A percentile compares a stretch with the other conserved stretches of the same genome.
These are phyloP conservation scores for Nitzschia palea DNA, from an alignment of 108 stramenopile genomes.

Conservation along the genomic window DNA sequence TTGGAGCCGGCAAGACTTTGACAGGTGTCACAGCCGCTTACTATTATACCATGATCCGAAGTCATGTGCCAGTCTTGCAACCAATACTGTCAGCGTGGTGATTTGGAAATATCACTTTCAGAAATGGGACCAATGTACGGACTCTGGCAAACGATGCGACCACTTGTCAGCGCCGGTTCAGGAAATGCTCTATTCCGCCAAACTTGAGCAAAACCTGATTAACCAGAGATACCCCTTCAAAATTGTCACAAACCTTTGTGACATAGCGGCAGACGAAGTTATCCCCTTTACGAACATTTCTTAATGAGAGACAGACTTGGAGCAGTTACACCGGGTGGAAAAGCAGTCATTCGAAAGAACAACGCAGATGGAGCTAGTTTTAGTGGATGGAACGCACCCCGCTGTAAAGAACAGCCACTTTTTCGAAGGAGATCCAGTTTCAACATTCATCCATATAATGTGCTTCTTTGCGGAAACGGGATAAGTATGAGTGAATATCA, in stretches of 20 bases:
- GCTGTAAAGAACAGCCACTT: too few species aligned
- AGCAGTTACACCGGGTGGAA: conserved; percentile 82
- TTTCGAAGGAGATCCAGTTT: too few species aligned
- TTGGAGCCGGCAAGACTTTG: conserved; percentile 97
- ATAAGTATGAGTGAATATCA: too few species aligned
- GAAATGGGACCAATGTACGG: conserved; percentile 89
- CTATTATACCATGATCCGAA: conserved; percentile 98
- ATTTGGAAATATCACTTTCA: conserved; percentile 98
- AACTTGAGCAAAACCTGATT: conserved; percentile 97
- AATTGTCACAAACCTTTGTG: conserved; percentile 88
- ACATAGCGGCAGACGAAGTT: conserved; percentile 75
- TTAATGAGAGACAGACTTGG: conserved; percentile 75
- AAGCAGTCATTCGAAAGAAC: conserved; percentile 89
- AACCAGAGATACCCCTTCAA: conserved; percentile 99
- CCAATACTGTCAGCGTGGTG: conserved; percentile 93
- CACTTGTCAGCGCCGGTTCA: conserved; percentile 95
- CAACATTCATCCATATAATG: too few species aligned
- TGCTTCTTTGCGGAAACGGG: too few species aligned
- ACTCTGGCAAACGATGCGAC: conserved; percentile 83
- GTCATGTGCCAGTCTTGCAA: conserved; percentile 90
- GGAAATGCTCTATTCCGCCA: conserved; percentile 97
- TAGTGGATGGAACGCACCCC: too few species aligned
- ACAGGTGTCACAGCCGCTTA: conserved; percentile 98
- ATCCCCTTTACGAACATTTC: conserved; percentile 65
- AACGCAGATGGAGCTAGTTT: conserved; percentile 83